Base-by-base conservation (phyloP, 1,284 basidiomycete species). In the Puccinia hordei region DNA sequence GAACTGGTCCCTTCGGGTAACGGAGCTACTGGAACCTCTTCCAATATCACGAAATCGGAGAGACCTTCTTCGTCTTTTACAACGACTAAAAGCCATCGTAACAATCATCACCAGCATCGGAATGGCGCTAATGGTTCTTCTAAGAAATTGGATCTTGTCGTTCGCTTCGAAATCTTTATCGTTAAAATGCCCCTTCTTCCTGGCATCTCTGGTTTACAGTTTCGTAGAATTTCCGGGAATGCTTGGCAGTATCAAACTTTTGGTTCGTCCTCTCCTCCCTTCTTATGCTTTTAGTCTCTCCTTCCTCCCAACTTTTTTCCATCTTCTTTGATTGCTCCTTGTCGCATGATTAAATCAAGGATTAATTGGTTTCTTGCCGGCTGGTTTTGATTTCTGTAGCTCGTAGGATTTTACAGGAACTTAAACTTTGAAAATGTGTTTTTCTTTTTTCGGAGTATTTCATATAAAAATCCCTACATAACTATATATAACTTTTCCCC, bases 161-260 rank as follows among this genome's bases (percentile, higher is more conserved):
- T 98, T 15, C 88, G 93, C 82, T 98, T 97, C 86, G 95, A 98
- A 86, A 93, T 97, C 81, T 95, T 92, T 85, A 91, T 97, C 82
- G 93, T 97, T 85, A 95, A 95, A 89, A 93, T 95, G 24, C 96
- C 96, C 44, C 93, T 92, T 89, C 86, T 99, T 81, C 94, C 95
- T 0, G 86, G 86, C 17, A 88, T 99, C 44, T 93, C 98, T 85
- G 96, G 96, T 0, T 91, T 99, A 81, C 96, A 98, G 85, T 99
- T 99, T 88, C 90, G 95, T 76, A 89, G 96, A 80, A 90, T 92
- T 0, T 90, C 93, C 63, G 95, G 95, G 2, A 94, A 98, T 83
- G 93, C 93, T 1, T 98, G 95, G 95, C 94, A 98, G 87, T 86
- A 86, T 81, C 78, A 80, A 80, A 80, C 78, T 30, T 80, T 73